Base-by-base conservation (phyloP, 139 green algal genomes). In the Tetradesmus lagerheimii region DNA sequence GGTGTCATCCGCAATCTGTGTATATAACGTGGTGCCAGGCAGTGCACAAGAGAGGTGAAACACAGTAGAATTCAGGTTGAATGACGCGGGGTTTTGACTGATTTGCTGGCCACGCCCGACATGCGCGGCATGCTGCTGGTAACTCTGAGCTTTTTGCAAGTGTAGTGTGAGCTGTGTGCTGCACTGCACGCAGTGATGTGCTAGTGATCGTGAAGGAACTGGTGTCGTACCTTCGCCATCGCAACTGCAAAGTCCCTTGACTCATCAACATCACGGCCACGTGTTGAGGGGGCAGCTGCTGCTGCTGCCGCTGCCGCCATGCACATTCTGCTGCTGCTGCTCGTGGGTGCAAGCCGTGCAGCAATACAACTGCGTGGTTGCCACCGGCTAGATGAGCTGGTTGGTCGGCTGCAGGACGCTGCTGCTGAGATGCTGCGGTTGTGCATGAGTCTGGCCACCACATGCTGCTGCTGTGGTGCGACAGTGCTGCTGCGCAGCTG, bases 241-340 rank as follows among this genome's bases (percentile, higher is more conserved):
- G 89, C 92, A 16, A 93, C 43, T 1, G 89, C 92, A 89, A 93
- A 92, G 20, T 93, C 83, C 9, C 82, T 47, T 16, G 66, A 66
- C 4, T 85, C 89, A 29, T 86, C 80, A 12, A 18, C 34, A n/a
- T n/a, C n/a, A 57, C 20, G 20, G 57, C 57, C 57, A 71, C 57
- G n/a, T 71, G 57, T 71, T 31, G 20, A 71, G 12, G 57, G 20
- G 3, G 57, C 76, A 2, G 34, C 29, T 53, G 62, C 38, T 57
- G n/a, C 62, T 64, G 29, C 62, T 67, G 34, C 62, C 41, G 62
- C 83, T 34, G 62, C 83, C 43, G 38, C 37, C 38, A 57, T n/a
- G 23, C 35, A 43, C 25, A 31, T 64, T 31, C n/a, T 87, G 16
- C 79, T 86, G 31, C 14, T 86, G 31, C 14, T 86, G 50, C 11